Percentiles rank a stretch among this genome's conserved stretches.
Conservation (phyloP, 345 rosid species). For the Acer negundo region DNA sequence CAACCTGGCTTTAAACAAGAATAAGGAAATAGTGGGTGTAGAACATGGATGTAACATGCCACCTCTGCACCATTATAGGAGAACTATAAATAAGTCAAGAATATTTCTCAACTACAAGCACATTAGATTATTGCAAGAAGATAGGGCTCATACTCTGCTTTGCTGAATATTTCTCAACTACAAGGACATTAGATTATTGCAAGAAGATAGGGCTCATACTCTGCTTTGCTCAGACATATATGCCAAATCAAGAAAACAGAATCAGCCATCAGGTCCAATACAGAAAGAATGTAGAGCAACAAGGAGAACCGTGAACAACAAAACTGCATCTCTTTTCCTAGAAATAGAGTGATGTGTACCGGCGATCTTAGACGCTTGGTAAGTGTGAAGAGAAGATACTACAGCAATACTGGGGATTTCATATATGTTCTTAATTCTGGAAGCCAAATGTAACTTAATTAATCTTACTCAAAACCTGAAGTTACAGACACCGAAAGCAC, state of each 20-base stretch:
- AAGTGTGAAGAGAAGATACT: not conserved
- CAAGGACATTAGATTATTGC: not conserved
- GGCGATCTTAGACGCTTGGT: not conserved
- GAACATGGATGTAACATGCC: not conserved
- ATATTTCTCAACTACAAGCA: not conserved
- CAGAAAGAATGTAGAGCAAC: not conserved
- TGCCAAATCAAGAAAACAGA: not conserved
- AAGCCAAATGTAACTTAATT: not conserved
- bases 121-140: not conserved
- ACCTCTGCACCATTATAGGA: not conserved
- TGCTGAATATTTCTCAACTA: not conserved
- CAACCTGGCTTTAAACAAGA: not conserved
- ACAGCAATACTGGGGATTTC: not conserved
- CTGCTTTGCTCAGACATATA: not conserved
- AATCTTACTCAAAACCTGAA: conserved; percentile 3
- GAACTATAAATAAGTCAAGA: not conserved
- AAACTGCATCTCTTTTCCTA: not conserved
- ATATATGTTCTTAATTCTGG: not conserved
- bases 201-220: not conserved
- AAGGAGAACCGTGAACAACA: not conserved
- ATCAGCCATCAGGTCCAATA: not conserved
- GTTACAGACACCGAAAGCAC: not conserved
- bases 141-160: not conserved
- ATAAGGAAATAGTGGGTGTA: not conserved
- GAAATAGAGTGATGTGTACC: not conserved